Base-by-base conservation (phyloP, 192 early-diverging fungal species). In the Fimicolochytrium jonesii region DNA sequence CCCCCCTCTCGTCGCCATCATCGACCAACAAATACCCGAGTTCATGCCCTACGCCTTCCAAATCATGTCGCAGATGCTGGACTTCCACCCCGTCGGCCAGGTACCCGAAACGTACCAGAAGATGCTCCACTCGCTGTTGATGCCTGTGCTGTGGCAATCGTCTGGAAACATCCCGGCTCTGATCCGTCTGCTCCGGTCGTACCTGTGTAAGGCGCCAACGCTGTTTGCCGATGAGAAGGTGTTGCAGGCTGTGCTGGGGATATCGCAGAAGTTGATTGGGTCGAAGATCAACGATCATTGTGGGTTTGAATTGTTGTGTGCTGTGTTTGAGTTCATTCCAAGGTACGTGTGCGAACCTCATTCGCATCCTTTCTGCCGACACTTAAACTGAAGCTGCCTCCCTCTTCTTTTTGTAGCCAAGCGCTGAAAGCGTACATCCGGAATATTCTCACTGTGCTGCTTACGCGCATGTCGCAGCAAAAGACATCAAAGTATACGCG, bases 31-130 rank as follows among this genome's bases (percentile, higher is more conserved):
- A 52, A 88, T 94, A 26, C 72, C 77, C 65, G 97, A 99, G 73
- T 97, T 95, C 36, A 90, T 86, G 70, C 94, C 97, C 15, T 99
- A 99, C 73, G 89, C 92, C 10, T 96, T 99, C 82, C 97, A 99
- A 74, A 78, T 99, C 57, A 71, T 97, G 56, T 81, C 92, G 5
- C 93, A 94, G 67, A 77, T 99, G 35, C 72, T 98, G 31, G 82
- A 85, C 10, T 83, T 87, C 54, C 90, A 98, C 69, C 64, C 73
- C 17, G 79, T 73, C 29, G 71, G 58, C 10, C 46, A 50, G 2
- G 76, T 99, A 23, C 85, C 95, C 5, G 69, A 77, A 2, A 64
- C 81, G 0, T 99, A 98, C 74, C 68, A 84, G 50, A 58, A 54
- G 4, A 73, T 98, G 71, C 59, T 97, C 26, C 77, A 77, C 6